Evolutionary conservation across 208 protist species (phyloP), one percentile per base, ranked within the genome.

Genomic region (Trichomonas gallinae): DNA sequence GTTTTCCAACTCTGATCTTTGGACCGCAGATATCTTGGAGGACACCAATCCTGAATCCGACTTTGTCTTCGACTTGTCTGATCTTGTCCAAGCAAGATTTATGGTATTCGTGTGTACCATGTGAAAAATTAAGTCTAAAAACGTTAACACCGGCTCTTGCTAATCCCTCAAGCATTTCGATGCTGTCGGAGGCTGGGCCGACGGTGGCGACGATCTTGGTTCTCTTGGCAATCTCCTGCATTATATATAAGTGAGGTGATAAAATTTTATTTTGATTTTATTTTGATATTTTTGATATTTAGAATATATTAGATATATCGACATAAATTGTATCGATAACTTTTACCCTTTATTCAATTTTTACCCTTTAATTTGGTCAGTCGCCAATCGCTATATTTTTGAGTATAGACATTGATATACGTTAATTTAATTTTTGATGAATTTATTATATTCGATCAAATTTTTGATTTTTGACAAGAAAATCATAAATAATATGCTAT

Each of bases 161-260:
- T 49, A 98, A 38, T 81, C 96, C 45, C 38, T 96, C 96, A 10
- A 98, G 38, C 82, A 93, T 96, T 45, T 97, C 97, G 3, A 97
- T 38, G 11, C 83, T 81, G n/a, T 97, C 96, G 36, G 93, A 96
- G n/a, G 97, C 96, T 3, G 97, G 97, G 15, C 97, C 97, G 51
- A 98, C 96, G 1, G 97, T 98, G 93, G 97, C 97, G 42, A 98
- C 96, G 34, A 97, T 97, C n/a, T 96, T 96, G 8, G 97, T 97
- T 82, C 40, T 96, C 45, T 46, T 40, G 2, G 83, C 36, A 42
- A 42, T 87, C 34, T 87, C 15, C n/a, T 40, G 40, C 83, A 46
- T 89, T 40, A 26, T 44, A 6, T 11, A 42, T 44, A 89, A 72
- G 26, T 72, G 58, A 72, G 13, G 9, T 51, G 13, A 51, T 15